These are phyloP conservation scores for Amanita molliuscula DNA, from an alignment of 768 basidiomycete genomes.

Conservation along the genomic window DNA sequence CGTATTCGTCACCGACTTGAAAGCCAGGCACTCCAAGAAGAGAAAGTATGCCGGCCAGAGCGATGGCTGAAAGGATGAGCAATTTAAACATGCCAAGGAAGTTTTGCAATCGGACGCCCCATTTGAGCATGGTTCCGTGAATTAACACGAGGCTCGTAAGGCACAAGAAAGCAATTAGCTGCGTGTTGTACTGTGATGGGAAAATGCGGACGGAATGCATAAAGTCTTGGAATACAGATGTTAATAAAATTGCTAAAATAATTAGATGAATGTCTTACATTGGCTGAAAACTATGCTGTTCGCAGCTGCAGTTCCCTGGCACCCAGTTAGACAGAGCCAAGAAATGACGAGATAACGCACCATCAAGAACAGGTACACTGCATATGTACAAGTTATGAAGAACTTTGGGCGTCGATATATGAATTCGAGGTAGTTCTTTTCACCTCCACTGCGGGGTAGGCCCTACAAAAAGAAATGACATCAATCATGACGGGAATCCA, in stretches of 20 bases:
- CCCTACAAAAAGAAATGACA: constrained; percentile 26
- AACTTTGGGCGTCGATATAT: constrained; percentile 54
- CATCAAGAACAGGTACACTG: constrained; percentile 45
- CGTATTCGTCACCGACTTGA: constrained; percentile 34
- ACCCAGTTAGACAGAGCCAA: neutral
- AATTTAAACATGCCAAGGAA: constrained; percentile 52
- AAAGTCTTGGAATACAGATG: constrained; percentile 29
- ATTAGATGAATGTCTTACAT: constrained; percentile 33
- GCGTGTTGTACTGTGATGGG: constrained; percentile 36
- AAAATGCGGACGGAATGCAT: constrained; percentile 41
- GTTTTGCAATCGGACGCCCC: constrained; percentile 57
- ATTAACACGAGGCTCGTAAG: constrained; percentile 45
- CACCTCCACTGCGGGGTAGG: constrained; percentile 63
- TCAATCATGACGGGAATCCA: neutral
- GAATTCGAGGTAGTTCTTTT: constrained; percentile 69
- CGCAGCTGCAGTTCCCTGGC: constrained; percentile 49
- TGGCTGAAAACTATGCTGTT: constrained; percentile 62
- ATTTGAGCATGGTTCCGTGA: constrained; percentile 42
- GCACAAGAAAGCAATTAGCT: constrained; percentile 43
- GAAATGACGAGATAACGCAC: constrained; percentile 24
- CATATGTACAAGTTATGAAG: constrained; percentile 48
- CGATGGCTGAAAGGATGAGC: constrained; percentile 38
- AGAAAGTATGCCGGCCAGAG: constrained; percentile 42
- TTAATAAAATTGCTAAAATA: neutral
- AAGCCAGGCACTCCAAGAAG: constrained; percentile 41